Base-by-base conservation (phyloP, 2,329 filamentous ascomycete species). In the Colletotrichum sp. region DNA sequence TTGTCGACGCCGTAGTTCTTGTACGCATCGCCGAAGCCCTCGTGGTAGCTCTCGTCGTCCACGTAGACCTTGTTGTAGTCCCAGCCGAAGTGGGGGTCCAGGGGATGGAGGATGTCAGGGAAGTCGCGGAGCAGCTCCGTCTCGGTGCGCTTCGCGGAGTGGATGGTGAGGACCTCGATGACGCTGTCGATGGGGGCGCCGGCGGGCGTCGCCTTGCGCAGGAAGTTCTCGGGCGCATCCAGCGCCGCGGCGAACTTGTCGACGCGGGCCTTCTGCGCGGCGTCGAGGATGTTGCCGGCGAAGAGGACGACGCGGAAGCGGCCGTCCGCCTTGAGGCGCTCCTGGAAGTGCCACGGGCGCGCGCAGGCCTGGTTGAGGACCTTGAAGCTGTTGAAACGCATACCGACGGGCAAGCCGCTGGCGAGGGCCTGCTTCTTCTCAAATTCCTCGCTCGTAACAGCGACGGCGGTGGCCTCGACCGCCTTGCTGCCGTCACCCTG, bases 271-370 rank as follows among this genome's bases (percentile, higher is more conserved):
- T 86, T 86, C 75, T 91, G 89, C 2, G 76, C 69, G 0, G 83
- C 15, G 0, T 85, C 78, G 4, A 85, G 82, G 4, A 95, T 83
- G 77, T 93, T 86, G 2, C 93, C 93, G 0, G 91, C 88, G 78
- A 95, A 94, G 3, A 95, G 83, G 2, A 93, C 82, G 34, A 94
- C 80, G 9, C 91, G 85, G 82, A 91, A 93, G 1, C 89, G 86
- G 3, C 92, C 92, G 79, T 92, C 89, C n/a, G 86, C 88, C 49
- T 85, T 87, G 24, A 94, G 85, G 10, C 85, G 84, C 75, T 91
- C 86, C 65, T 93, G 91, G 60, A 94, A 86, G 52, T 92, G 88
- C 88, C 89, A 92, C 0, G 91, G 89, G 5, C 90, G 85, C 0
- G 86, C 88, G 75, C 89, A 87, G 4, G 87, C 82, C 78, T 94